A percentile compares a stretch with the other conserved stretches of the same genome.
Evolutionary conservation across 2,329 filamentous ascomycete species (phyloP).

Genomic region (Fusarium chaquense): DNA sequence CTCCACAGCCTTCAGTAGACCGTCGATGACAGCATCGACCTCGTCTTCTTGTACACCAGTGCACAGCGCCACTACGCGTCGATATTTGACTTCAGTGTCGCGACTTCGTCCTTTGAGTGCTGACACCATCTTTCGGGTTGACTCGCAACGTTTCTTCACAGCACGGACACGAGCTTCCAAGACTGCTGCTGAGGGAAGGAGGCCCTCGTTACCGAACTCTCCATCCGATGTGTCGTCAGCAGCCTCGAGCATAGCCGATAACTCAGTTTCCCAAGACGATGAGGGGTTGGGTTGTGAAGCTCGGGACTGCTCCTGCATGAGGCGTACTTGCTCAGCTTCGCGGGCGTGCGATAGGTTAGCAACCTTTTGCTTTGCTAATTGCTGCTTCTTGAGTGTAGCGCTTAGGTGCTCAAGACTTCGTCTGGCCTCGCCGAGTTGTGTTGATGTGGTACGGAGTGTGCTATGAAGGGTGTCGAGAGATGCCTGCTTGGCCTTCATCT

Average conservation of each 20-base stretch:
- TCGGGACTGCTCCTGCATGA: constrained; percentile 57
- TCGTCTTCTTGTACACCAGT: constrained; percentile 81
- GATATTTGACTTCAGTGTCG: constrained; percentile 88
- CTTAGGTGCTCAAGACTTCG: constrained; percentile 79
- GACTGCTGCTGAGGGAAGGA: constrained; percentile 69
- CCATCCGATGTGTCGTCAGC: constrained; percentile 54
- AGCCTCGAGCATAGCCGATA: constrained; percentile 61
- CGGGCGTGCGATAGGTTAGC: constrained; percentile 81
- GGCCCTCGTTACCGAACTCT: constrained; percentile 54
- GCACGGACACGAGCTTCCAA: constrained; percentile 77
- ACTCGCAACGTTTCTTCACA: constrained; percentile 75
- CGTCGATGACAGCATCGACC: constrained; percentile 84
- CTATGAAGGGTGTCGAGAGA: constrained; percentile 85
- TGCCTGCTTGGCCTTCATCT: constrained; percentile 85
- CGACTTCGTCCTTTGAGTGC: constrained; percentile 82
- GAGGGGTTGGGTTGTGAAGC: constrained; percentile 60
- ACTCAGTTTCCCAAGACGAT: constrained; percentile 66
- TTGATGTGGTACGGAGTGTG: constrained; percentile 83
- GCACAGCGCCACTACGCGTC: constrained; percentile 87
- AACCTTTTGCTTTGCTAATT: constrained; percentile 77
- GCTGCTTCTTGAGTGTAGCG: constrained; percentile 71
- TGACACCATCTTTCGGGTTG: constrained; percentile 74
- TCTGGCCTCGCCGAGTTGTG: constrained; percentile 81
- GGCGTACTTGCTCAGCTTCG: constrained; percentile 73
- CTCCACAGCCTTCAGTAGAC: constrained; percentile 87